These are phyloP conservation scores for Penicillium sclerotigenum DNA, from an alignment of 2,329 filamentous ascomycete species.

Conservation along the genomic window DNA sequence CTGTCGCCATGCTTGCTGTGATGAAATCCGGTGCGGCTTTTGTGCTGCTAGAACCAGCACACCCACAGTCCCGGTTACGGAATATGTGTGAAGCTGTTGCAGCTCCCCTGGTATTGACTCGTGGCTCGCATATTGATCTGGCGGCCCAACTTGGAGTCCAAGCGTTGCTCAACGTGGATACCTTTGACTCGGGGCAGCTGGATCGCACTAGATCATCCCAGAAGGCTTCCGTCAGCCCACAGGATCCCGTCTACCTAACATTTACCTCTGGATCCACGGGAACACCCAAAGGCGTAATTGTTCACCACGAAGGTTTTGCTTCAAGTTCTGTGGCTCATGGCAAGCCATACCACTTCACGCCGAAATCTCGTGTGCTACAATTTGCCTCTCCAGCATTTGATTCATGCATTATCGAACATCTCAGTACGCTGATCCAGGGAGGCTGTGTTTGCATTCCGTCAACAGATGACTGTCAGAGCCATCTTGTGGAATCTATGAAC, in stretches of 20 bases:
- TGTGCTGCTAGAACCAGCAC: conserved; percentile 15
- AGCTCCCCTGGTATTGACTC: not conserved
- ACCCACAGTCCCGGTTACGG: not conserved
- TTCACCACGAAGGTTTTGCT: conserved; percentile 5
- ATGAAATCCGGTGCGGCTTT: conserved; percentile 33
- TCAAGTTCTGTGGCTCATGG: conserved; percentile 10
- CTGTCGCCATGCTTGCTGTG: conserved; percentile 29
- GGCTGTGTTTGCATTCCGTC: conserved; percentile 18
- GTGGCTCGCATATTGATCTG: not conserved
- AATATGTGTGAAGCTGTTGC: not conserved
- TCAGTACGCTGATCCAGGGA: conserved; percentile 14
- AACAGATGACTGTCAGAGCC: conserved; percentile 21
- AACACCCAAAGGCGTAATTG: conserved; percentile 3
- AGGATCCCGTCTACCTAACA: conserved; percentile 52
- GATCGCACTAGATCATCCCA: no score
- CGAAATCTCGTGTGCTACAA: conserved; percentile 5
- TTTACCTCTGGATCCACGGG: conserved; percentile 51
- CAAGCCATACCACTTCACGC: conserved; percentile 10
- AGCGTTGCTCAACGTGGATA: not conserved
- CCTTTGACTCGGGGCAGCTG: not conserved
- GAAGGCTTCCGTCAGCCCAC: not conserved
- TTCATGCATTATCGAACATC: conserved; percentile 9
- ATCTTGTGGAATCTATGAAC: conserved; percentile 47
- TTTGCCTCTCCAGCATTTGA: conserved; percentile 9
- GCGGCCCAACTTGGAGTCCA: not conserved